A percentile compares a stretch with the other conserved stretches of the same genome.
Evolutionary conservation across 129 eudicot genomes (phyloP).

Genomic region (Oenanthe sinensis): DNA sequence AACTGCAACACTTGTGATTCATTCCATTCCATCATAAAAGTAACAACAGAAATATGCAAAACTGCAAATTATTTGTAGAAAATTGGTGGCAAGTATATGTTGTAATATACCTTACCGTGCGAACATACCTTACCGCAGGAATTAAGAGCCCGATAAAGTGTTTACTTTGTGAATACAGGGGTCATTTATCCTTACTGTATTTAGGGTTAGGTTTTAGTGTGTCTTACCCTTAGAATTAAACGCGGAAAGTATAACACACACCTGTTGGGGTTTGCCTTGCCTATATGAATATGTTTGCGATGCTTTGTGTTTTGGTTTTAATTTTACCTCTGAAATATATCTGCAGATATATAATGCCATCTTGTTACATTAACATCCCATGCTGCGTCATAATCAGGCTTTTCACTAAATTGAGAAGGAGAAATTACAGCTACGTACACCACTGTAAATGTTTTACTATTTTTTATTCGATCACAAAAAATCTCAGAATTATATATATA

Average conservation of each 20-base stretch:
- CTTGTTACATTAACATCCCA: constrained; percentile 2
- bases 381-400: not conserved
- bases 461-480: too few relatives aligned
- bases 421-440: not conserved
- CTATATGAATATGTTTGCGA: not conserved
- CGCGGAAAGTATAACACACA: too few relatives aligned
- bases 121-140: too few relatives aligned
- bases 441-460: not conserved
- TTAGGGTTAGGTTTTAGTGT: too few relatives aligned
- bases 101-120: too few relatives aligned
- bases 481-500: not conserved
- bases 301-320: not conserved
- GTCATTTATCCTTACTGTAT: too few relatives aligned
- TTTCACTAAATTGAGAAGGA: not conserved
- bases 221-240: too few relatives aligned
- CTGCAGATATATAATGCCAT: not conserved
- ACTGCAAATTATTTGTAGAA: not conserved
- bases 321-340: too few relatives aligned
- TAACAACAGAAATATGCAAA: not conserved
- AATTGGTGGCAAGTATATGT: too few relatives aligned
- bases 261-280: too few relatives aligned
- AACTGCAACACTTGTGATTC: constrained; percentile 10
- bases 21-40: constrained; percentile 5
- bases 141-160: too few relatives aligned
- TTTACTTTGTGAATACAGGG: too few relatives aligned